Evolutionary conservation across 257 asterid species (phyloP).

Genomic region (Ilex aquifolium): DNA sequence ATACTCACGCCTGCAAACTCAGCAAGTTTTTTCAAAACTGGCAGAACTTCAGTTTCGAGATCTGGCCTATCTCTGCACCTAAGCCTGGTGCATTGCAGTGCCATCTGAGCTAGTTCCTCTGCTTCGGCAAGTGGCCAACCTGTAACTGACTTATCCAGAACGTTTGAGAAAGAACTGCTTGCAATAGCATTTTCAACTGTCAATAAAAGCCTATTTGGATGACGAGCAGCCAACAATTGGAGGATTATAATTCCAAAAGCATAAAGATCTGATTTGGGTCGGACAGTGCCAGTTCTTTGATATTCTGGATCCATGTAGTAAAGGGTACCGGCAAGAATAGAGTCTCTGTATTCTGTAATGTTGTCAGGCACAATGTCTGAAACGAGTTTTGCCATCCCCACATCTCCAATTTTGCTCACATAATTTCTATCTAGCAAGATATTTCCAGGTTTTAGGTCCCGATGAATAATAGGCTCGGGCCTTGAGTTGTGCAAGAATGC

Average conservation of each 20-base stretch:
- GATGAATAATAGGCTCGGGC: slow-evolving; percentile 77
- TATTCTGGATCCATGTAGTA: slow-evolving; percentile 91
- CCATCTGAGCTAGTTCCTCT: slow-evolving; percentile 53
- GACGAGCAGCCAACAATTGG: slow-evolving; percentile 60
- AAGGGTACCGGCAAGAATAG: slow-evolving; percentile 74
- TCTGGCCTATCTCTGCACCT: slow-evolving; percentile 93
- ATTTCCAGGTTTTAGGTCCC: slow-evolving; percentile 91
- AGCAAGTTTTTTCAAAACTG: slow-evolving; percentile 54
- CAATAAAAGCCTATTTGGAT: slow-evolving; percentile 55
- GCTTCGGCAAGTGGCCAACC: slow-evolving; percentile 75
- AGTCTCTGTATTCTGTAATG: slow-evolving; percentile 64
- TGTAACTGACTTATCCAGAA: slow-evolving; percentile 56
- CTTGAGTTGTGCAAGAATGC: slow-evolving; percentile 78
- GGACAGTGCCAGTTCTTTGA: slow-evolving; percentile 77
- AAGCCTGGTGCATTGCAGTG: slow-evolving; percentile 59
- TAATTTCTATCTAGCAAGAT: slow-evolving; percentile 61
- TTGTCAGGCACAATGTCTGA: slow-evolving; percentile 64
- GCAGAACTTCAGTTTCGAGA: slow-evolving; percentile 74
- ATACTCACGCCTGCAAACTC: slow-evolving; percentile 46
- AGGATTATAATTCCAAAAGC: slow-evolving; percentile 78
- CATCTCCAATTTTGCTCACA: slow-evolving; percentile 76
- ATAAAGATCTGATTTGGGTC: slow-evolving; percentile 85
- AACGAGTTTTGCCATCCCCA: slow-evolving; percentile 73
- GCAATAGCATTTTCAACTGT: slow-evolving; percentile 63
- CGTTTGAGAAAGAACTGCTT: slow-evolving; percentile 29